Conservation (phyloP, 805 yeast genomes). For the Saccharomycopsis oosterbeekiorum region DNA sequence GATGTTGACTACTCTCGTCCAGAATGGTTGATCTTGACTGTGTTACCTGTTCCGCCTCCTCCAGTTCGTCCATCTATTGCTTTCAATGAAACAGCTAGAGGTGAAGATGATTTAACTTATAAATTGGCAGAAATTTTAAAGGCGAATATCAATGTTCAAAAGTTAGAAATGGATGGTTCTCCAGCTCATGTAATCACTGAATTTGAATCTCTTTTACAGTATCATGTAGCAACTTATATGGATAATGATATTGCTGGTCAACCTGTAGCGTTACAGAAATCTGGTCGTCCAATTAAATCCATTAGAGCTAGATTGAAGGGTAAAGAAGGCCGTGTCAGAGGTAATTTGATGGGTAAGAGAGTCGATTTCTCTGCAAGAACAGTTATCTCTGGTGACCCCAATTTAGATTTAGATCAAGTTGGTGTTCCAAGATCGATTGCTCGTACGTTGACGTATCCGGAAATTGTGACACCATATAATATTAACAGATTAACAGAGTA, state of each 20-base stretch:
- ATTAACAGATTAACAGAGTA: constrained; percentile 86
- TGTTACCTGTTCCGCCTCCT: constrained; percentile 99
- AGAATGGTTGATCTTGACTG: constrained; percentile 95
- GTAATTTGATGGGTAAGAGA: constrained; percentile 98
- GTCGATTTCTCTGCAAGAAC: constrained; percentile 98
- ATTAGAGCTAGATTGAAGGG: constrained; percentile 99
- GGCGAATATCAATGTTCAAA: constrained; percentile 95
- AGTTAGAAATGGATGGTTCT: constrained; percentile 96
- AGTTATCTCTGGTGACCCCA: constrained; percentile 98
- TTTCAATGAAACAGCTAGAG: constrained; percentile 94
- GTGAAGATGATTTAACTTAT: constrained; percentile 98
- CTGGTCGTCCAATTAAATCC: constrained; percentile 97
- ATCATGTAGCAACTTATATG: constrained; percentile 98
- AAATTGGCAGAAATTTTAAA: constrained; percentile 93
- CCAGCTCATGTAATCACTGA: constrained; percentile 97
- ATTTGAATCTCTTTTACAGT: constrained; percentile 89
- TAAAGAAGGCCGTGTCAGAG: constrained; percentile 97
- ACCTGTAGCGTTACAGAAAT: constrained; percentile 96
- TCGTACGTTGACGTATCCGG: constrained; percentile 91
- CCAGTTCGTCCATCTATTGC: constrained; percentile 99
- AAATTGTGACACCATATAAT: constrained; percentile 94
- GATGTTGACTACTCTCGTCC: constrained; percentile 96
- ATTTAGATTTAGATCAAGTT: constrained; percentile 93
- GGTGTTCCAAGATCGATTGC: constrained; percentile 98
- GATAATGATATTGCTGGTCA: constrained; percentile 99